These are phyloP conservation scores for Penicillium goetzii DNA, from an alignment of 495 filamentous ascomycete species.

Conservation along the genomic window DNA sequence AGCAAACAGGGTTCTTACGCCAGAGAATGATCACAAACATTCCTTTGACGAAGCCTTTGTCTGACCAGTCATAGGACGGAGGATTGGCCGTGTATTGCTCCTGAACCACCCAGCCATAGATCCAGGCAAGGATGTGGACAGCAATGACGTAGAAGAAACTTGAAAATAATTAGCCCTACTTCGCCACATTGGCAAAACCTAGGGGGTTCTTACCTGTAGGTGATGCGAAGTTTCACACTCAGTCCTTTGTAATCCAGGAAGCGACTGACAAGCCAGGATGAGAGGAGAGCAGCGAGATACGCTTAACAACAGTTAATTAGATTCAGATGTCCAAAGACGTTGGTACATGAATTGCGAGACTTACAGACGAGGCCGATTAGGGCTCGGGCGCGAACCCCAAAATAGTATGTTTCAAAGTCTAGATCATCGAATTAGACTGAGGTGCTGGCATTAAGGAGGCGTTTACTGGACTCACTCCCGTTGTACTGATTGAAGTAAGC, in stretches of 20 bases:
- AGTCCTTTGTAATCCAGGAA: slow-evolving; percentile 48
- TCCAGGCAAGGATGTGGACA: slow-evolving; percentile 49
- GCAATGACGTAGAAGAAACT: slow-evolving; percentile 50
- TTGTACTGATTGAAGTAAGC: slow-evolving; percentile 45
- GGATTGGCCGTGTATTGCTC: slow-evolving; percentile 49
- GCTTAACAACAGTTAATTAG: slow-evolving; percentile 18
- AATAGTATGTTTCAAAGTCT: slow-evolving; percentile 46
- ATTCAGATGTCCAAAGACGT: not conserved
- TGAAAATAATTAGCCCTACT: not conserved
- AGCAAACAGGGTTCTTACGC: slow-evolving; percentile 25
- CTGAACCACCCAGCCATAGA: slow-evolving; percentile 55
- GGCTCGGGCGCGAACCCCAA: slow-evolving; percentile 43
- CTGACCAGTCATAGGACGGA: slow-evolving; percentile 48
- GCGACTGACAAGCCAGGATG: slow-evolving; percentile 43
- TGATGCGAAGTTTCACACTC: slow-evolving; percentile 43
- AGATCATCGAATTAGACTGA: slow-evolving; percentile 2
- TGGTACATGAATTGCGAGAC: slow-evolving; percentile 10
- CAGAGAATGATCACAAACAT: slow-evolving; percentile 53
- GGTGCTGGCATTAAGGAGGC: not conserved
- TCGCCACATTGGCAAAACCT: no score
- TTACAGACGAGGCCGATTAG: slow-evolving; percentile 42
- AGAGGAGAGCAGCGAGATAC: slow-evolving; percentile 39
- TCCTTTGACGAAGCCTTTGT: slow-evolving; percentile 48
- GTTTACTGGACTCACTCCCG: slow-evolving; percentile 27
- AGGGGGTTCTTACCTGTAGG: slow-evolving; percentile 33